Percentiles rank a stretch among this genome's conserved stretches.
phyloP scores from a whole-genome alignment of 208 protist species.

The Blastocrithidia nonstop region DNA sequence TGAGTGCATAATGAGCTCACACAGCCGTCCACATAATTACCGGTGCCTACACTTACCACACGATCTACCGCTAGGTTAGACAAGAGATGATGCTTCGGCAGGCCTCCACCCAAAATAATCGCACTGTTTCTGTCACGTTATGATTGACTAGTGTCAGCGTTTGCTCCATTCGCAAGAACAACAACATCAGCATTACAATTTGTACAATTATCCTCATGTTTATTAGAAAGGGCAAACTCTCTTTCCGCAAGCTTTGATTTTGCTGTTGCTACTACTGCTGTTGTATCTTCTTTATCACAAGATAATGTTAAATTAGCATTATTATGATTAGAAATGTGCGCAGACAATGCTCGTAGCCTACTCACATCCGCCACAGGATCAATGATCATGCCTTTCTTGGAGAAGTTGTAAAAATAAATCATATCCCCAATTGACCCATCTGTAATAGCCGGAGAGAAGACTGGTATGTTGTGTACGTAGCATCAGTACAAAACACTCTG shows the following conservation, averaged over 20 bases:
- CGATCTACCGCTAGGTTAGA: constrained; percentile 27
- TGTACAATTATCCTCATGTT: too few relatives aligned
- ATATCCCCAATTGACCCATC: constrained; percentile 99
- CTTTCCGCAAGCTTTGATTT: too few relatives aligned
- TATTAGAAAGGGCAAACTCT: too few relatives aligned
- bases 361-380: constrained; percentile 88
- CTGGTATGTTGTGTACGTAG: constrained; percentile 95
- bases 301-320: too few relatives aligned
- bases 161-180: too few relatives aligned
- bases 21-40: constrained; percentile 66
- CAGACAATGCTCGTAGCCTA: constrained; percentile 17
- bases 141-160: too few relatives aligned
- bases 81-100: constrained; percentile 78
- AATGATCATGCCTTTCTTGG: constrained; percentile 91
- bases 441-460: constrained; percentile 98
- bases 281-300: too few relatives aligned
- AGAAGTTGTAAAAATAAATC: constrained; percentile 99
- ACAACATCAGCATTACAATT: too few relatives aligned
- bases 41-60: constrained; percentile 73
- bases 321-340: not conserved
- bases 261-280: too few relatives aligned
- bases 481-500: constrained; percentile 98
- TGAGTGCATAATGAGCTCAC: constrained; percentile 57
- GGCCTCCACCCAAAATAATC: constrained; percentile 68
- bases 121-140: constrained; percentile 14